Evolutionary conservation across 2,329 filamentous ascomycete species (phyloP).

Genomic region (Mycogone perniciosa): DNA sequence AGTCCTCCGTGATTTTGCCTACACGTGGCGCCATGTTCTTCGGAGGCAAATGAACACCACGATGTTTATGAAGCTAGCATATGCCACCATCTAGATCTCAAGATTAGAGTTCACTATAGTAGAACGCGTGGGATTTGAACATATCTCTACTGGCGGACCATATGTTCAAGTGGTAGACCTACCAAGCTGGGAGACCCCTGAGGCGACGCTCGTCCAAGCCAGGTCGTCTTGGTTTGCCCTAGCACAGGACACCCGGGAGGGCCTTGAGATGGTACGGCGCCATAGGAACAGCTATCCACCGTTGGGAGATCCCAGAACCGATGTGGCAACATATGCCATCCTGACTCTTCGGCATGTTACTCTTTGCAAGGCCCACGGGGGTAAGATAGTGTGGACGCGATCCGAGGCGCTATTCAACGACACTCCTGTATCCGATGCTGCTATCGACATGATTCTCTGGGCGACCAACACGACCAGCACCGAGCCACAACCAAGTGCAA

Average conservation of each 20-base stretch:
- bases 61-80: slow-evolving; percentile 16
- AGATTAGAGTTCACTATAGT: slow-evolving; percentile 12
- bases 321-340: slow-evolving; percentile 12
- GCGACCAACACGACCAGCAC: slow-evolving; percentile 3
- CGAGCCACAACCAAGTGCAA: slow-evolving; percentile 1
- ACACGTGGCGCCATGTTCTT: slow-evolving; percentile 19
- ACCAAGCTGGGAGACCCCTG: slow-evolving; percentile 15
- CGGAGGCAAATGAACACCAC: slow-evolving; percentile 12
- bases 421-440: slow-evolving; percentile 7
- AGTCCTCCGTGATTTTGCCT: slow-evolving; percentile 15
- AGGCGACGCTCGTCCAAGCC: slow-evolving; percentile 7
- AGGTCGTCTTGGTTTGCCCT: slow-evolving; percentile 17
- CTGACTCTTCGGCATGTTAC: slow-evolving; percentile 13
- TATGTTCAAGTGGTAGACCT: slow-evolving; percentile 15
- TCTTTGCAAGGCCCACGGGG: slow-evolving; percentile 11
- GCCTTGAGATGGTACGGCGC: slow-evolving; percentile 14
- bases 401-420: slow-evolving; percentile 12
- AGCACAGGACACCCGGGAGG: slow-evolving; percentile 9
- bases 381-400: slow-evolving; percentile 7
- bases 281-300: slow-evolving; percentile 9
- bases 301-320: background rate
- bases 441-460: slow-evolving; percentile 18
- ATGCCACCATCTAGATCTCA: slow-evolving; percentile 16
- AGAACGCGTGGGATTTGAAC: slow-evolving; percentile 13
- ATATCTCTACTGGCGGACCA: slow-evolving; percentile 9